Base-by-base conservation (phyloP, 192 early-diverging fungal species). In the Coemansia sp. region DNA sequence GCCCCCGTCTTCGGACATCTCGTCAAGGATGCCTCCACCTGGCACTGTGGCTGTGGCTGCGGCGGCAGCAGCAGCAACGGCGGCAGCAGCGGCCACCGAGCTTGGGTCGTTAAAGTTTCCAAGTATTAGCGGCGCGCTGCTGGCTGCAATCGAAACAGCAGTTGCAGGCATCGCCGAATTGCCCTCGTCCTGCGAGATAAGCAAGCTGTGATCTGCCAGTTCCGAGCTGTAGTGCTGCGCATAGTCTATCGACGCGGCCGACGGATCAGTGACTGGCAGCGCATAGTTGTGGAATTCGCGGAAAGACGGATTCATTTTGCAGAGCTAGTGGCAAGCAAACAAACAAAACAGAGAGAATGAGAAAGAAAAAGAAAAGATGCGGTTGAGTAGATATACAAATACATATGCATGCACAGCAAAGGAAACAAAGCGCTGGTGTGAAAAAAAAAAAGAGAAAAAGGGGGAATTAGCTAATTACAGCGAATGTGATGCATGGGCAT, bases 211-310 rank as follows among this genome's bases (percentile, higher is more conserved):
- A 7, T 63, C 66, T 22, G 68, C 61, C 12, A 80, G 48, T 50
- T 80, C 77, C 0, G 77, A 52, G 55, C 69, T 72, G 71, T 80
- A 80, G 52, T 75, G 77, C 51, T 80, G 77, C 45, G 77, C 29
- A 36, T 80, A 80, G 73, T 80, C 72, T 55, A 80, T 71, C 38
- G 77, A 51, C 28, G 56, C 63, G 25, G 56, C 57, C 7, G 75
- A 32, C n/a, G 72, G 72, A 56, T 75, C 73, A 50, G 72, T 70
- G 29, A 80, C 73, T 18, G 77, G 77, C 40, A 80, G 67, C 32
- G 72, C 73, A 60, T 80, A 80, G 66, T 56, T 75, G 77, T 80
- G 77, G 57, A 80, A 80, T 40, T 80, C 77, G 69, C 66, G 72
- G 54, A 80, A 80, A 60, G 73, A 55, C 48, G 75, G 77, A 63